Evolutionary conservation across 495 filamentous ascomycete genomes (phyloP).

Genomic region (Clavariopsis aquatica): DNA sequence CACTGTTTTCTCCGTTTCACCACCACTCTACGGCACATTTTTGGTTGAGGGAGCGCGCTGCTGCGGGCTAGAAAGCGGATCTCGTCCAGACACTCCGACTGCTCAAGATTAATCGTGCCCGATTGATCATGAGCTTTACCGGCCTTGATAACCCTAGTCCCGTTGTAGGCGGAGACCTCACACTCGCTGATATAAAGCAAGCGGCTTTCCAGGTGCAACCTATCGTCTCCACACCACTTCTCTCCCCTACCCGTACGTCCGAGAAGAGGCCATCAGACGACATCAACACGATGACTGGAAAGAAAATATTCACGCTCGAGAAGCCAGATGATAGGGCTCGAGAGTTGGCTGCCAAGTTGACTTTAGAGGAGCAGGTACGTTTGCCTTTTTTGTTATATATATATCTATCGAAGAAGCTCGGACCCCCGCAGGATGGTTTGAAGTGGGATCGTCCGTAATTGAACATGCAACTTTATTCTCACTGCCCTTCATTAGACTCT

Average conservation of each 20-base stretch:
- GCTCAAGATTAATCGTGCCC: constrained; percentile 18
- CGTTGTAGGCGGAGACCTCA: constrained; percentile 14
- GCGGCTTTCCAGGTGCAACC: constrained; percentile 21
- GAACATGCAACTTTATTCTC: constrained; percentile 5
- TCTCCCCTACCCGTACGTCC: constrained; percentile 24
- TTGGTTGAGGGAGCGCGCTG: constrained; percentile 15
- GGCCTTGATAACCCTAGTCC: constrained; percentile 25
- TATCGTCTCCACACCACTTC: constrained; percentile 4
- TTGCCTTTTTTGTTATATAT: constrained; percentile 10
- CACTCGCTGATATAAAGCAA: constrained; percentile 32
- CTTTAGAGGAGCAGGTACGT: constrained; percentile 39
- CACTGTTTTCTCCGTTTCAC: constrained; percentile 14
- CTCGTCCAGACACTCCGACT: constrained; percentile 29
- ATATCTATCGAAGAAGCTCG: constrained; percentile 11
- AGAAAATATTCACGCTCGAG: constrained; percentile 32
- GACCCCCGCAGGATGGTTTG: background rate
- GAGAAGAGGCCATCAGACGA: constrained; percentile 23
- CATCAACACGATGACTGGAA: constrained; percentile 30
- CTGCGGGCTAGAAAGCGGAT: constrained; percentile 28
- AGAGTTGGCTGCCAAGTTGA: constrained; percentile 36
- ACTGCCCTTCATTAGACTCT: background rate
- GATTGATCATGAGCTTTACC: constrained; percentile 28
- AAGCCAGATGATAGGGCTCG: constrained; percentile 38
- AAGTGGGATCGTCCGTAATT: constrained; percentile 7
- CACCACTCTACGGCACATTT: constrained; percentile 6